These are phyloP conservation scores for Echinosphaeria canescens DNA, from an alignment of 2,329 filamentous ascomycete genomes.

Conservation along the genomic window DNA sequence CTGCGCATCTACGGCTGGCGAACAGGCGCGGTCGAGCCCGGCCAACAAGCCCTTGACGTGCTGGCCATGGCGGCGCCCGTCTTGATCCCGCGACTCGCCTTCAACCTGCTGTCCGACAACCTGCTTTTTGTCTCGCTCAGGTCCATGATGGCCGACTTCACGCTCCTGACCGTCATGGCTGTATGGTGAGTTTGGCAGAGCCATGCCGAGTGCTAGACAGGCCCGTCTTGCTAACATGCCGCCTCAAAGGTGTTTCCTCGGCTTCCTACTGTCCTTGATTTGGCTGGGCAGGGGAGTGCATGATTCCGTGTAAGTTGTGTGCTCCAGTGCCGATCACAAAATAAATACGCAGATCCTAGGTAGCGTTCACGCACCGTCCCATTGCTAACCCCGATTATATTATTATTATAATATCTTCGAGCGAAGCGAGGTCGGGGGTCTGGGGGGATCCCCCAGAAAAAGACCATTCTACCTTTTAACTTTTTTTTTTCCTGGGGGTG, in stretches of 20 bases:
- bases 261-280: conserved; percentile 57
- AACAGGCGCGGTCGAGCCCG: conserved; percentile 20
- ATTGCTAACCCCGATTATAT: too few relatives aligned
- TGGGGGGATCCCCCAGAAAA: too few relatives aligned
- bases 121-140: conserved; percentile 63
- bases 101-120: conserved; percentile 68
- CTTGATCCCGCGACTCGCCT: conserved; percentile 57
- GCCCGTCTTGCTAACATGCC: too few relatives aligned
- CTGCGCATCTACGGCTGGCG: conserved; percentile 44
- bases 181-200: conserved; percentile 42
- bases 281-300: conserved; percentile 53
- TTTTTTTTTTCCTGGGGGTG: too few relatives aligned
- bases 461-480: too few relatives aligned
- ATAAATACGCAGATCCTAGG: too few relatives aligned
- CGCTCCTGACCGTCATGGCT: conserved; percentile 52
- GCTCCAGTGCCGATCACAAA: too few relatives aligned
- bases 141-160: conserved; percentile 74
- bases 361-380: too few relatives aligned
- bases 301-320: conserved; percentile 30
- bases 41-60: conserved; percentile 52
- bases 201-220: too few relatives aligned
- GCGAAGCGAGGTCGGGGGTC: too few relatives aligned
- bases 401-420: too few relatives aligned
- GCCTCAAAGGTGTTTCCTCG: conserved; percentile 45
- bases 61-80: conserved; percentile 63